Conservation (phyloP, 148 eudicot genomes). For the Diospyros lotus region DNA sequence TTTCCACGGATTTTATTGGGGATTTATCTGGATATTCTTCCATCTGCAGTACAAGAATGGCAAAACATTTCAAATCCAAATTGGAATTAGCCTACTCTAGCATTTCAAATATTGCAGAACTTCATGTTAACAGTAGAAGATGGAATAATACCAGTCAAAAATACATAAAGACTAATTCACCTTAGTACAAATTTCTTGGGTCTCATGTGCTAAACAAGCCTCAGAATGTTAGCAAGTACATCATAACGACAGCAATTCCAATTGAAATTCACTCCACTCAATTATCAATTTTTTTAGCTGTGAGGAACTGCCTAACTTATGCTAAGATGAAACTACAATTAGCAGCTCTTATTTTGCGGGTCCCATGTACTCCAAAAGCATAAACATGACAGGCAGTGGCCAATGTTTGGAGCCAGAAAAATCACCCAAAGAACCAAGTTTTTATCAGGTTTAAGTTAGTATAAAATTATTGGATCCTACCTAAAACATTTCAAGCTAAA, state of each 20-base stretch:
- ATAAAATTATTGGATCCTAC: not conserved
- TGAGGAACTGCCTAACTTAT: not conserved
- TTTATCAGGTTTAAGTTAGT: not conserved
- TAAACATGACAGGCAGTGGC: not conserved
- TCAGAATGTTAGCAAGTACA: not conserved
- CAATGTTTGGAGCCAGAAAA: not conserved
- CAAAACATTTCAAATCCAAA: not conserved
- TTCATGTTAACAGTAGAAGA: not conserved
- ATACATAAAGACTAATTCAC: not conserved
- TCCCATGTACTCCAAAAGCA: not conserved
- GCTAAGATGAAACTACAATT: not conserved
- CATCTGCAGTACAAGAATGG: conserved; percentile 20
- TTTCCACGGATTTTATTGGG: conserved; percentile 17
- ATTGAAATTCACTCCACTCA: not conserved
- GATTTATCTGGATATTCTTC: conserved; percentile 22
- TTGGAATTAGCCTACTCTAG: not conserved
- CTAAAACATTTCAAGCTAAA: not conserved
- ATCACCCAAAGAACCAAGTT: not conserved
- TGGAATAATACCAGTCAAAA: not conserved
- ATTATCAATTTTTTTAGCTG: not conserved
- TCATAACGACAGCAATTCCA: not conserved
- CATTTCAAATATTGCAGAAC: not conserved
- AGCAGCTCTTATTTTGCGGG: not conserved
- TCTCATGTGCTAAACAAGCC: not conserved
- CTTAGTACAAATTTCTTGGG: not conserved